Base-by-base conservation (phyloP, 116 monocot species). In the Phalaenopsis hybrid region DNA sequence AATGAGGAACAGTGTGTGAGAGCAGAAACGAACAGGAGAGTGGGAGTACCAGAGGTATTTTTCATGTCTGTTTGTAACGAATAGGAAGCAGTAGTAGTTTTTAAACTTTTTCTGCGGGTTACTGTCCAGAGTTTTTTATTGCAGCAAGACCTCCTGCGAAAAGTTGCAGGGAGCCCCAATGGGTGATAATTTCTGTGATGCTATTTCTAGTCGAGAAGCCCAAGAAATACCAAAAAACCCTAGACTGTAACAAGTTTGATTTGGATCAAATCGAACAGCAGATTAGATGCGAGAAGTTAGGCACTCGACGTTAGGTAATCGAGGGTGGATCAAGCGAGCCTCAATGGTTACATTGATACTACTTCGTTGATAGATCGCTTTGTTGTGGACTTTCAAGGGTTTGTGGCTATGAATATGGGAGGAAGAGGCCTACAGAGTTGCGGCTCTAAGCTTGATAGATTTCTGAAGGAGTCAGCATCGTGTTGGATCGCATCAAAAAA, bases 131-230 rank as follows among this genome's bases (percentile, higher is more conserved):
- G 28, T 28, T 28, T 28, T 28, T 28, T 28, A 28, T 28, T 28
- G 28, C 28, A 28, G 28, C 28, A 28, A 28, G 28, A 28, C 28
- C 28, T 28, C 28, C 28, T 28, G 28, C 28, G 28, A 28, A 28
- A 28, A 28, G 28, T 28, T 28, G 28, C 28, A 28, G 13, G 87
- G 86, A 41, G 72, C 41, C 80, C 82, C 88, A 48, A 81, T 44
- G 13, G 86, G 46, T 51, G 33, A 75, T 20, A 57, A 17, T 67
- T 80, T 34, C 82, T 82, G 84, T 4, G 84, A 68, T 23, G 83
- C 85, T 84, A 86, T 86, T 59, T 55, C 48, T 25, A 18, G 41
- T n/a, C 52, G 10, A 52, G 52, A 52, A 52, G 52, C 52, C n/a
- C 68, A 13, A 11, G 65, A 6, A 45, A 44, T 9, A 18, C 45